Evolutionary conservation across 2,329 filamentous ascomycete genomes (phyloP).

Genomic region (Diaporthe helianthi): DNA sequence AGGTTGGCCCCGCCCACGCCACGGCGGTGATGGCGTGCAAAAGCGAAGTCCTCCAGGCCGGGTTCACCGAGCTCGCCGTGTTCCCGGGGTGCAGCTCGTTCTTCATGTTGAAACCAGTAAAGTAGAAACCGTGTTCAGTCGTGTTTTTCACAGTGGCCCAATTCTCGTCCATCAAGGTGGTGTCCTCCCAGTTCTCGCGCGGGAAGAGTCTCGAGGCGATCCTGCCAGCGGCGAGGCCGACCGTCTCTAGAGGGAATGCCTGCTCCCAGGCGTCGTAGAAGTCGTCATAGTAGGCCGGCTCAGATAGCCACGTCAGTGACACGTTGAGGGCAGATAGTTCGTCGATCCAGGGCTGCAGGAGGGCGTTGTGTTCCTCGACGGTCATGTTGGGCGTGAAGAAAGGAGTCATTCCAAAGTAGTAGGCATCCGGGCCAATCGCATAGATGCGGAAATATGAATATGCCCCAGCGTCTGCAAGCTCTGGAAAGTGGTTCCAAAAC

Average conservation of each 20-base stretch:
- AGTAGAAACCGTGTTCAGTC: slow-evolving; percentile 27
- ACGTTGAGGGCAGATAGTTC: slow-evolving; percentile 49
- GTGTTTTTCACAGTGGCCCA: slow-evolving; percentile 38
- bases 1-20: slow-evolving; percentile 3
- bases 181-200: slow-evolving; percentile 39
- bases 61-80: slow-evolving; percentile 51
- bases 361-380: slow-evolving; percentile 16
- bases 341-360: slow-evolving; percentile 48
- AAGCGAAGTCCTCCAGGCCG: slow-evolving; percentile 55
- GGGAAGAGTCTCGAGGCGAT: slow-evolving; percentile 44
- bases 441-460: slow-evolving; percentile 48
- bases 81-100: background rate
- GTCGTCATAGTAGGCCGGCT: slow-evolving; percentile 39
- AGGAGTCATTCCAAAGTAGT: slow-evolving; percentile 32
- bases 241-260: slow-evolving; percentile 40
- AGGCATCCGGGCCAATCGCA: slow-evolving; percentile 17
- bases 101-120: slow-evolving; percentile 22
- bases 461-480: slow-evolving; percentile 57
- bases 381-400: slow-evolving; percentile 34
- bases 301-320: slow-evolving; percentile 36
- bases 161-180: slow-evolving; percentile 40
- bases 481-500: slow-evolving; percentile 54
- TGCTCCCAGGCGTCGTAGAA: slow-evolving; percentile 42
- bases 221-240: slow-evolving; percentile 37
- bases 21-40: slow-evolving; percentile 47